A percentile compares a stretch with the other conserved stretches of the same genome.
These are phyloP conservation scores for Mucuna pruriens DNA, from an alignment of 306 rosid species.

Conservation along the genomic window DNA sequence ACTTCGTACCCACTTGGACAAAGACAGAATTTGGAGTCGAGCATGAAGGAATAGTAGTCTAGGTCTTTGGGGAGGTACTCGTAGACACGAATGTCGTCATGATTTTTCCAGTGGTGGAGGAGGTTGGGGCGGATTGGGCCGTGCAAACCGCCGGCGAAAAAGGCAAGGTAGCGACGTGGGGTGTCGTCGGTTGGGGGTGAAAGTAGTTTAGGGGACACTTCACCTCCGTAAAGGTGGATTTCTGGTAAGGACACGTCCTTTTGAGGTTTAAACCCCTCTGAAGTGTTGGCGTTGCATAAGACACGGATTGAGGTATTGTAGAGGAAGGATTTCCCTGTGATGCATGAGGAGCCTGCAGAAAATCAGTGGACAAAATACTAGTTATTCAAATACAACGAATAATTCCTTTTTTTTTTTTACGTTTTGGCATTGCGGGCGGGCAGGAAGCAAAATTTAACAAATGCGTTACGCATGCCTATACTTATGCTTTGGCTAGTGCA, in stretches of 20 bases:
- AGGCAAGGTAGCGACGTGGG: slow-evolving; percentile 57
- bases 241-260: slow-evolving; percentile 82
- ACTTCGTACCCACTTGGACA: slow-evolving; percentile 87
- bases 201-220: slow-evolving; percentile 56
- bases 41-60: slow-evolving; percentile 70
- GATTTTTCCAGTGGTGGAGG: slow-evolving; percentile 63
- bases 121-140: slow-evolving; percentile 71
- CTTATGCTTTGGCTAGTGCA: background rate
- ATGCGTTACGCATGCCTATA: background rate
- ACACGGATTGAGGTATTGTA: slow-evolving; percentile 75
- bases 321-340: slow-evolving; percentile 61
- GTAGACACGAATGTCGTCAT: slow-evolving; percentile 47
- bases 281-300: slow-evolving; percentile 79
- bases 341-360: slow-evolving; percentile 64
- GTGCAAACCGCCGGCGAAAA: slow-evolving; percentile 80
- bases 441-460: background rate
- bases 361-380: background rate
- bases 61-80: slow-evolving; percentile 68
- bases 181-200: slow-evolving; percentile 41
- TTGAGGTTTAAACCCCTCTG: slow-evolving; percentile 79
- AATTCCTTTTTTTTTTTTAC: background rate
- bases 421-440: background rate
- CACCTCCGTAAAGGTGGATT: slow-evolving; percentile 66
- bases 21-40: slow-evolving; percentile 67
- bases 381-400: background rate